These are phyloP conservation scores for Chenopodium suecicum DNA, from an alignment of 148 eudicot species.

Conservation along the genomic window DNA sequence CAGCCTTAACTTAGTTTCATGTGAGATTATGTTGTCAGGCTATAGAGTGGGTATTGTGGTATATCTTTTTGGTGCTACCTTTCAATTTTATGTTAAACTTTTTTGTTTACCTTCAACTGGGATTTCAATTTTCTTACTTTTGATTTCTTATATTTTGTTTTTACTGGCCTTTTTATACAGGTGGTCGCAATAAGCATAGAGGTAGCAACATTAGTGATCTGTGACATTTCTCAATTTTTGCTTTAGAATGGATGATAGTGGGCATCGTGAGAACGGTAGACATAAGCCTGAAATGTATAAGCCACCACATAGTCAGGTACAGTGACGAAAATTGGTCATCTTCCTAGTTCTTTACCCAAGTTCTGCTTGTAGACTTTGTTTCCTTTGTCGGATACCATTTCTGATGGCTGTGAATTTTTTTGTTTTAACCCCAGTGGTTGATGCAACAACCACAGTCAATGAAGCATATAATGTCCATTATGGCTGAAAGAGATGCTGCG, in stretches of 20 bases:
- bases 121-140: neutral
- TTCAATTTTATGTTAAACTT: neutral
- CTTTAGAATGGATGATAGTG: constrained; percentile 67
- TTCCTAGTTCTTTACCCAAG: neutral
- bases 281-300: constrained; percentile 61
- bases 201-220: constrained; percentile 5
- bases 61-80: neutral
- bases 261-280: constrained; percentile 87
- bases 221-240: neutral
- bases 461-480: constrained; percentile 94
- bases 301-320: constrained; percentile 88
- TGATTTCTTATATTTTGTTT: constrained; percentile 9
- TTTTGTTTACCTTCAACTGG: neutral
- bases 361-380: neutral
- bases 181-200: neutral
- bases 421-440: constrained; percentile 56
- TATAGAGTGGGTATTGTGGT: neutral
- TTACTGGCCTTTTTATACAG: constrained; percentile 4
- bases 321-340: neutral
- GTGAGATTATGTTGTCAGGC: constrained; percentile 5
- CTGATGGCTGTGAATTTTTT: constrained; percentile 5
- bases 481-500: constrained; percentile 96
- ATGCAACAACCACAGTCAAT: constrained; percentile 93
- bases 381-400: neutral
- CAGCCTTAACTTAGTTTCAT: neutral